A percentile compares a stretch with the other conserved stretches of the same genome.
Conservation (phyloP, 2,329 filamentous ascomycete genomes). For the Raffaelea albimanens region DNA sequence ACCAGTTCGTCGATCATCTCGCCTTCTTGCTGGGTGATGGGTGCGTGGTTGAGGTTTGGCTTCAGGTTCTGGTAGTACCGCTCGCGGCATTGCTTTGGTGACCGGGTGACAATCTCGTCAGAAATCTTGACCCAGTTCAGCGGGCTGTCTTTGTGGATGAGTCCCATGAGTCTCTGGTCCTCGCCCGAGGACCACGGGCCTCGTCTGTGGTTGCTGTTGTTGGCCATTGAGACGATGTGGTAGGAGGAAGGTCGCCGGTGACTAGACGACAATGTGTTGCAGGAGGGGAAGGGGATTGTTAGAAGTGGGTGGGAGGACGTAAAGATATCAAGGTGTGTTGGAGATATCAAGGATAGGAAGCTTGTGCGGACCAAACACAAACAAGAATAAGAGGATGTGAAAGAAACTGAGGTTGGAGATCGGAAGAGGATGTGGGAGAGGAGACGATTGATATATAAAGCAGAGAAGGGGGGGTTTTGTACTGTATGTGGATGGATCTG, state of each 20-base stretch:
- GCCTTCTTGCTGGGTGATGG: slow-evolving; percentile 63
- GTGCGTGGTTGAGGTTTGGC: slow-evolving; percentile 61
- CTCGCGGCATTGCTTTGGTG: slow-evolving; percentile 91
- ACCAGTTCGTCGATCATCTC: slow-evolving; percentile 70
- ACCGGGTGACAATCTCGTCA: slow-evolving; percentile 62
- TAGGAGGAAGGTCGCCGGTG: not conserved
- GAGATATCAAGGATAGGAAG: too few species aligned
- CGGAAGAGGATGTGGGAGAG: not conserved
- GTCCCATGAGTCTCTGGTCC: slow-evolving; percentile 55
- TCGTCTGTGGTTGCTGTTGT: slow-evolving; percentile 19
- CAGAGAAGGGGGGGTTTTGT: not conserved
- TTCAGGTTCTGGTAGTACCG: slow-evolving; percentile 91
- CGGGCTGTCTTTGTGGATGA: slow-evolving; percentile 58
- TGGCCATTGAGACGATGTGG: not conserved
- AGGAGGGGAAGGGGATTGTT: not conserved
- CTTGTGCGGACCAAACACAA: too few species aligned
- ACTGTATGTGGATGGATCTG: not conserved
- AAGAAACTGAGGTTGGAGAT: not conserved
- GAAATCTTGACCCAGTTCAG: slow-evolving; percentile 89
- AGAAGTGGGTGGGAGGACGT: too few species aligned
- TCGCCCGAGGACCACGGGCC: slow-evolving; percentile 68
- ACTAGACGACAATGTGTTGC: not conserved
- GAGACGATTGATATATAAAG: not conserved
- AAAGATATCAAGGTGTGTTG: too few species aligned
- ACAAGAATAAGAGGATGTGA: not conserved